Conservation (phyloP, 2,329 filamentous ascomycete species). For the Ilyonectria mors-panacis region DNA sequence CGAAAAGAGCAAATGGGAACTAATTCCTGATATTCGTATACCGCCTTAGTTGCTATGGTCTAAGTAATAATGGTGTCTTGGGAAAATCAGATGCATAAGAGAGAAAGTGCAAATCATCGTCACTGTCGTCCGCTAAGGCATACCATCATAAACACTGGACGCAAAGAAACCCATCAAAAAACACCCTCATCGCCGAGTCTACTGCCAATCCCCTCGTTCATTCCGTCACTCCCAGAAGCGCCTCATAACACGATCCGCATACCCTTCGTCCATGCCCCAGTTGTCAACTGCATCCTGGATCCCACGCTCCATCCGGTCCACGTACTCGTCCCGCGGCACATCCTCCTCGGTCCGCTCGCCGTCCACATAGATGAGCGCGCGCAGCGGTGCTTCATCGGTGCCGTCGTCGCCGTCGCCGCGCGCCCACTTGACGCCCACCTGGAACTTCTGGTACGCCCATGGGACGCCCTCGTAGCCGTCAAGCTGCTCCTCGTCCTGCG, state of each 20-base stretch:
- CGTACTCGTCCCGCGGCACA: constrained; percentile 70
- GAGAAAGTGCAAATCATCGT: too few species aligned
- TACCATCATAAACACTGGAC: too few species aligned
- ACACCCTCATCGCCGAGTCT: not conserved
- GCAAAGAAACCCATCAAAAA: not conserved
- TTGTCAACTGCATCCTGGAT: constrained; percentile 70
- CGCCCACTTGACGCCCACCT: constrained; percentile 53
- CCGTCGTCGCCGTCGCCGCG: constrained; percentile 36
- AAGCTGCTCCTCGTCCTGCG: constrained; percentile 65
- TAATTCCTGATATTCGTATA: too few species aligned
- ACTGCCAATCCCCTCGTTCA: constrained; percentile 17
- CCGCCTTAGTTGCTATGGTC: too few species aligned
- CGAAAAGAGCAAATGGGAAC: too few species aligned
- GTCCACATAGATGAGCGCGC: constrained; percentile 74
- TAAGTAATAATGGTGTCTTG: too few species aligned
- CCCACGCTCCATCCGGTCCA: constrained; percentile 74
- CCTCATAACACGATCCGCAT: constrained; percentile 70
- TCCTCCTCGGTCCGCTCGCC: constrained; percentile 55
- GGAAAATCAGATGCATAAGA: too few species aligned
- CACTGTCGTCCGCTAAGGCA: too few species aligned
- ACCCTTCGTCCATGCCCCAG: constrained; percentile 68
- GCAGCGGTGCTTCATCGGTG: constrained; percentile 43
- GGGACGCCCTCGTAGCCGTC: constrained; percentile 76
- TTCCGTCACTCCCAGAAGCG: constrained; percentile 53
- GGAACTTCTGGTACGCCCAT: constrained; percentile 69